phyloP scores from a whole-genome alignment of 129 eudicot genomes.

The Helianthus tuberosus region DNA sequence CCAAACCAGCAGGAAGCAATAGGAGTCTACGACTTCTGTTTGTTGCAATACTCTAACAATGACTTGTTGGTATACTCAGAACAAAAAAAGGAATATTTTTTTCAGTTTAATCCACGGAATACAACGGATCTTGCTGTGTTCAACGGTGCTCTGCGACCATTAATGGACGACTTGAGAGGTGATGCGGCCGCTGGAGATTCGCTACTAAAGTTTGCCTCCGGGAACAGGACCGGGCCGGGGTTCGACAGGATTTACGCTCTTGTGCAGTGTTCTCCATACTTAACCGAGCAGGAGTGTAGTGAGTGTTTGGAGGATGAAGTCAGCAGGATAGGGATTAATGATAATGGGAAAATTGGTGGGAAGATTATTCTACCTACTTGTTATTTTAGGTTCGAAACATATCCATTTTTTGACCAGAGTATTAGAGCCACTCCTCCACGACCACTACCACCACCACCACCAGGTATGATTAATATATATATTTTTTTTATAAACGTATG shows the following conservation, averaged over 20 bases:
- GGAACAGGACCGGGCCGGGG: neutral
- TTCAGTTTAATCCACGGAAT: neutral
- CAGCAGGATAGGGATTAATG: neutral
- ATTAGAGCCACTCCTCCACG: too few species aligned
- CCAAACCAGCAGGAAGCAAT: neutral
- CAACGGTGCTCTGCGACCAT: neutral
- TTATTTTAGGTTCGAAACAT: neutral
- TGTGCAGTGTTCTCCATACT: conserved; percentile 2
- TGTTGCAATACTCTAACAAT: neutral
- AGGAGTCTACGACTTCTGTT: neutral
- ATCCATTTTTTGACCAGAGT: too few species aligned
- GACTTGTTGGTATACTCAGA: neutral
- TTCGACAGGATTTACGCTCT: neutral
- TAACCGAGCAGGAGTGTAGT: neutral
- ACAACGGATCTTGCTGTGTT: neutral
- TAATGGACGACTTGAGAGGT: neutral
- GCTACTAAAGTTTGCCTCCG: neutral
- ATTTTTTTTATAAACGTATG: too few species aligned
- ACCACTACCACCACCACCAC: neutral
- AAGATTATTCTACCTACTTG: neutral
- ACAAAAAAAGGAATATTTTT: neutral
- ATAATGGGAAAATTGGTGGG: conserved; percentile 7
- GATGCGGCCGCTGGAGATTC: neutral
- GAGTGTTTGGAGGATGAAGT: neutral
- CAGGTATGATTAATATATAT: neutral